Evolutionary conservation across 192 early-diverging fungal species (phyloP).

Genomic region (Powellomyces hirtus): DNA sequence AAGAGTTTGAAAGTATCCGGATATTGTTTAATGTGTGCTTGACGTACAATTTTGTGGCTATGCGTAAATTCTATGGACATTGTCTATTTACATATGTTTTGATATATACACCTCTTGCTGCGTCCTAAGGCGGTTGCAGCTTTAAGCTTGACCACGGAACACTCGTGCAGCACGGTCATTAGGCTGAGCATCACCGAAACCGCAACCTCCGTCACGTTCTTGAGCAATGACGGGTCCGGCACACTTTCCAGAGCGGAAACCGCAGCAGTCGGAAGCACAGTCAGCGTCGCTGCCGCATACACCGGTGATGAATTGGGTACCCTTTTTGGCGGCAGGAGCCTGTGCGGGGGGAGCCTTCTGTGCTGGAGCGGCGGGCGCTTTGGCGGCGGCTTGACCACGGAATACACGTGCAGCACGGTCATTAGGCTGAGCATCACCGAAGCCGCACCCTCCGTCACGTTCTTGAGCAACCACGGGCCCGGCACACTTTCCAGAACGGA

Average conservation of each 20-base stretch:
- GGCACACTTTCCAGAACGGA: conserved; percentile 29
- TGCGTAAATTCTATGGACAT: too few relatives aligned
- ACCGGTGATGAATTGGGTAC: conserved; percentile 32
- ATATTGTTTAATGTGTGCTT: too few relatives aligned
- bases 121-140: too few relatives aligned
- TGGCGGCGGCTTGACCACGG: conserved; percentile 6
- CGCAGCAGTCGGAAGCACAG: conserved; percentile 33
- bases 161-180: conserved; percentile 26
- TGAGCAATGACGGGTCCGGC: conserved; percentile 28
- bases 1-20: too few relatives aligned
- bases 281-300: conserved; percentile 15
- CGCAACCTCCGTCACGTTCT: conserved; percentile 31
- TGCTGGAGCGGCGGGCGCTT: conserved; percentile 3
- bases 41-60: too few relatives aligned
- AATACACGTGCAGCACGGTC: conserved; percentile 19
- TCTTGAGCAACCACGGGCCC: conserved; percentile 26
- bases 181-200: conserved; percentile 26
- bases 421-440: conserved; percentile 27
- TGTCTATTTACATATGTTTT: too few relatives aligned
- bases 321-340: conserved; percentile 4
- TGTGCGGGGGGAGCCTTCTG: neutral
- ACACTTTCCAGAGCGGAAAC: conserved; percentile 22
- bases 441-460: conserved; percentile 33
- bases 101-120: too few relatives aligned
- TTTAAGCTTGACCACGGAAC: conserved; percentile 22